Base-by-base conservation (phyloP, 305 asterid genomes). In the Ilex paraguariensis region DNA sequence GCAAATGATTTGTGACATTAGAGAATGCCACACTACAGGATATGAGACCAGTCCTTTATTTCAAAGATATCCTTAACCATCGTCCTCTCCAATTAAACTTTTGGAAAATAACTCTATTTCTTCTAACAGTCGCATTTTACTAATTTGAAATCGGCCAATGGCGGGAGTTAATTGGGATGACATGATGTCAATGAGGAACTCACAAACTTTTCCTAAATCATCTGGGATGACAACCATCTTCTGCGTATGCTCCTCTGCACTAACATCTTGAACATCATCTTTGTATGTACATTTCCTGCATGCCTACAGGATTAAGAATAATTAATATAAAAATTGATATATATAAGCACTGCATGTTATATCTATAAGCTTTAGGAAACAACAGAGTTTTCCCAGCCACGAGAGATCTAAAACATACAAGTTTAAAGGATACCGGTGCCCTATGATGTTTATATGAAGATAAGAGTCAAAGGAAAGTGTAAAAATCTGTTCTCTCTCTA, bases 61-160 rank as follows among this genome's bases (percentile, higher is more conserved):
- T 21, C 28, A 36, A 36, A 46, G 13, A 3, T 52, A 21, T n/a
- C 31, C 12, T 60, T 71, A 81, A 44, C 67, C 59, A 63, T 63
- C 74, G 68, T 79, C 84, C 66, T 81, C 86, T 74, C 76, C 90
- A 85, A 75, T 79, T 61, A 78, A 65, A 66, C 86, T 78, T 74
- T 78, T 85, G 48, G 82, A 79, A 74, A 89, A 87, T 56, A 73
- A 69, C 60, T 92, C 96, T 59, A 89, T 84, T 75, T 92, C 88
- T 57, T 80, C 81, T 33, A 85, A 78, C 63, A 92, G 65, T 66
- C 68, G 66, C 65, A 72, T 70, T 57, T 66, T 79, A 59, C 75
- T 66, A 44, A 72, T 63, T 59, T 65, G 66, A 54, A 75, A 66
- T 56, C 28, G 28, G 28, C 71, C 78, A 71, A 59, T 33, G 14